Evolutionary conservation across 2,329 filamentous ascomycete species (phyloP).

Genomic region (Calonectria montana): DNA sequence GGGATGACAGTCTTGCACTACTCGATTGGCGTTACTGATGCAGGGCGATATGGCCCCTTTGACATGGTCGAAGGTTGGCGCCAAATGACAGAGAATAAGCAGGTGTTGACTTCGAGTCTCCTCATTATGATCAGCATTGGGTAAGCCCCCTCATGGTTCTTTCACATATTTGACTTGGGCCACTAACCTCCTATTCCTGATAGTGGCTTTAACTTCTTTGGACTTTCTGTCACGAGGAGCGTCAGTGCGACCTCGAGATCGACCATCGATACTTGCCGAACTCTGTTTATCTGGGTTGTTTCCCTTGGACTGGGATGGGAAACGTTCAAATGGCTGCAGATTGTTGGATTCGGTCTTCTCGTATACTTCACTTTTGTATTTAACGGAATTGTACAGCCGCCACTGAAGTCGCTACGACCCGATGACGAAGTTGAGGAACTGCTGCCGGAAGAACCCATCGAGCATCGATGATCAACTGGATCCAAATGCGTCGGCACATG

Average conservation of each 20-base stretch:
- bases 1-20: constrained; percentile 86
- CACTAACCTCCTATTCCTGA: constrained; percentile 32
- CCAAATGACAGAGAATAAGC: constrained; percentile 78
- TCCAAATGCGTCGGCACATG: background rate
- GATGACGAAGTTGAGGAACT: constrained; percentile 70
- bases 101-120: constrained; percentile 81
- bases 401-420: constrained; percentile 74
- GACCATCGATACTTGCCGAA: constrained; percentile 97
- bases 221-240: constrained; percentile 87
- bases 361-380: constrained; percentile 98
- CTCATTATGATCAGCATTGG: constrained; percentile 98
- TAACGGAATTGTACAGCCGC: constrained; percentile 91
- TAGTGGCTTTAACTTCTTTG: constrained; percentile 99
- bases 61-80: constrained; percentile 88
- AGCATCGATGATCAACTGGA: constrained; percentile 62
- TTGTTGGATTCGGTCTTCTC: constrained; percentile 85
- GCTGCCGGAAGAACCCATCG: constrained; percentile 85
- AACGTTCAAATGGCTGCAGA: constrained; percentile 96
- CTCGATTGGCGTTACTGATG: constrained; percentile 77
- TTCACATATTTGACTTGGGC: background rate
- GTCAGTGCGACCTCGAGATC: constrained; percentile 94
- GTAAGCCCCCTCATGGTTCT: constrained; percentile 57
- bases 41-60: constrained; percentile 85
- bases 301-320: constrained; percentile 96
- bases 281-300: constrained; percentile 97